Evolutionary conservation across 2,329 filamentous ascomycete genomes (phyloP).

Genomic region (Westerdykella aurantiaca): DNA sequence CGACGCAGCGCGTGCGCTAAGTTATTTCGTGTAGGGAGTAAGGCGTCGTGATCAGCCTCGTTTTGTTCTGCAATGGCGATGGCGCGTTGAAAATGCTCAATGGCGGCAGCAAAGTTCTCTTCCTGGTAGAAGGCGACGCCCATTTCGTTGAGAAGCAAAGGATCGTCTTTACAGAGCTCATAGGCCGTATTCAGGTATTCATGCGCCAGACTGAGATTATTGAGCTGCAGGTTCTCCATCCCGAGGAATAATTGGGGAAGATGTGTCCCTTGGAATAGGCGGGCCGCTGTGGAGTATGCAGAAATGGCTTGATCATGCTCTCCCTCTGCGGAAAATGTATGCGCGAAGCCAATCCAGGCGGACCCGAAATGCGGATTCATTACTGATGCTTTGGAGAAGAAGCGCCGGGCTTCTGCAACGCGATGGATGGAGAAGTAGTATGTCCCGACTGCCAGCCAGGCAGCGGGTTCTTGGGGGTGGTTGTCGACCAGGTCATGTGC

Average conservation of each 20-base stretch:
- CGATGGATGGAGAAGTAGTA: slow-evolving; percentile 90
- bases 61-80: slow-evolving; percentile 74
- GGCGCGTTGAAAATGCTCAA: slow-evolving; percentile 70
- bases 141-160: slow-evolving; percentile 88
- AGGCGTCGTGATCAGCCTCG: slow-evolving; percentile 73
- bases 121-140: slow-evolving; percentile 96
- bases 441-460: slow-evolving; percentile 89
- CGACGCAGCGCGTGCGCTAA: slow-evolving; percentile 82
- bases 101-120: slow-evolving; percentile 67
- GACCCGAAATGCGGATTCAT: slow-evolving; percentile 97
- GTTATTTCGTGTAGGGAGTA: slow-evolving; percentile 80
- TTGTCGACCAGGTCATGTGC: slow-evolving; percentile 89
- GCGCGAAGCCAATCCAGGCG: slow-evolving; percentile 97
- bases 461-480: slow-evolving; percentile 83
- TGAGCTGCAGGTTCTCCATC: slow-evolving; percentile 96
- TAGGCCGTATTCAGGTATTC: slow-evolving; percentile 93
- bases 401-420: slow-evolving; percentile 87
- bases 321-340: slow-evolving; percentile 95
- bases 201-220: slow-evolving; percentile 88
- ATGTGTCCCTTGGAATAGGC: slow-evolving; percentile 94
- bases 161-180: slow-evolving; percentile 74
- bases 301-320: slow-evolving; percentile 98
- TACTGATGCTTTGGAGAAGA: slow-evolving; percentile 95
- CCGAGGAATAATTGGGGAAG: slow-evolving; percentile 91
- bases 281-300: slow-evolving; percentile 90